Evolutionary conservation across 306 rosid species (phyloP).

Genomic region (Castanea crenata): DNA sequence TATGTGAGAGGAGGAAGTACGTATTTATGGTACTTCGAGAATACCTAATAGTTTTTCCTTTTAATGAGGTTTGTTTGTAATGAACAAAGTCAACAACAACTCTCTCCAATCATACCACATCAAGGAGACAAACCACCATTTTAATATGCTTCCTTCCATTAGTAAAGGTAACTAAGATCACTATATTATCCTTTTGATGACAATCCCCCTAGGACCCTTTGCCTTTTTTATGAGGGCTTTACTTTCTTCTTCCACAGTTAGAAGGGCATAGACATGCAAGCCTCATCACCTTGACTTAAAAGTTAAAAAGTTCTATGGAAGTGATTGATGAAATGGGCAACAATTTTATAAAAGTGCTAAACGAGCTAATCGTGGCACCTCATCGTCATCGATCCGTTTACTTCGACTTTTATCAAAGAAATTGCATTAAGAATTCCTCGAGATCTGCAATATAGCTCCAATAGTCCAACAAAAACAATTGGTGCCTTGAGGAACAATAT

Average conservation of each 20-base stretch:
- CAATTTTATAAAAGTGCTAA: too few relatives aligned
- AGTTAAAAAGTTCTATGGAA: too few relatives aligned
- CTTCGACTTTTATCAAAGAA: too few relatives aligned
- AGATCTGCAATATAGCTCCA: neutral
- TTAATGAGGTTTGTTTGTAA: neutral
- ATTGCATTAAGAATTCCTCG: neutral
- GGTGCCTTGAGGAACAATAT: neutral
- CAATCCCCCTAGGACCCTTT: slow-evolving; percentile 4
- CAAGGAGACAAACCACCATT: neutral
- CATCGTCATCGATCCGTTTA: too few relatives aligned
- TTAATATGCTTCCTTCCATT: neutral
- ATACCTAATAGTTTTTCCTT: neutral
- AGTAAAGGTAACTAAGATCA: neutral
- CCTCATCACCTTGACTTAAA: neutral
- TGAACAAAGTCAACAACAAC: slow-evolving; percentile 7
- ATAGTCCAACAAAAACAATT: neutral
- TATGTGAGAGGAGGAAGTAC: too few relatives aligned
- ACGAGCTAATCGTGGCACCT: too few relatives aligned
- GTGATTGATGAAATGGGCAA: too few relatives aligned
- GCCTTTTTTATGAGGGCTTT: neutral
- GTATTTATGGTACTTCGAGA: too few relatives aligned
- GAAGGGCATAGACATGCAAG: neutral
- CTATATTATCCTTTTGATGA: neutral
- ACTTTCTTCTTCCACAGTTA: neutral
- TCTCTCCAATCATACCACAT: neutral